A percentile compares a stretch with the other conserved stretches of the same genome.
These are phyloP conservation scores for Crithidia fasciculata DNA, from an alignment of 208 protist genomes.

Conservation along the genomic window DNA sequence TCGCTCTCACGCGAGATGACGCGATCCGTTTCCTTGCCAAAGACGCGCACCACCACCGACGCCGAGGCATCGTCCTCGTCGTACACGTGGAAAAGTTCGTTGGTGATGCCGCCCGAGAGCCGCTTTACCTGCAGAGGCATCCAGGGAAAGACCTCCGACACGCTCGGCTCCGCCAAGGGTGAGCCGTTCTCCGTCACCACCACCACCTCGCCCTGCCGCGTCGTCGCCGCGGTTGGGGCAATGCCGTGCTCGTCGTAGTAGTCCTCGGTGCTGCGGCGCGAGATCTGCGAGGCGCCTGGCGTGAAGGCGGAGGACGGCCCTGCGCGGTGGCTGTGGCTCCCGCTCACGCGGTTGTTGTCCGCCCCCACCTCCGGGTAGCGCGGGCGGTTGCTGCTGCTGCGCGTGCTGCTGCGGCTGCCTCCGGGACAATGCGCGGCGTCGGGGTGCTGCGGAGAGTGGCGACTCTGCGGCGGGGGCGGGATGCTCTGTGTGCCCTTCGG, in stretches of 20 bases:
- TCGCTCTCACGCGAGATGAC: constrained; percentile 90
- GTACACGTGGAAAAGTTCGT: constrained; percentile 89
- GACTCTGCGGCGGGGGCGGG: neutral
- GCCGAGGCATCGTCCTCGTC: constrained; percentile 40
- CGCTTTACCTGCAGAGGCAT: constrained; percentile 60
- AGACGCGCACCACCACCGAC: constrained; percentile 87
- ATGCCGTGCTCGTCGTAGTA: constrained; percentile 24
- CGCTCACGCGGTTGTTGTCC: constrained; percentile 28
- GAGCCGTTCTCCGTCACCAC: constrained; percentile 44
- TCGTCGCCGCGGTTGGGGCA: constrained; percentile 40
- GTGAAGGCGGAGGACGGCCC: constrained; percentile 8
- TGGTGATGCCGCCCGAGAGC: constrained; percentile 89
- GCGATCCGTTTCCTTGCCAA: constrained; percentile 90
- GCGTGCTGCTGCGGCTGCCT: constrained; percentile 19
- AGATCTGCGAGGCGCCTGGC: constrained; percentile 3
- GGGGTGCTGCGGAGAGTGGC: neutral
- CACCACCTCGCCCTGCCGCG: constrained; percentile 36
- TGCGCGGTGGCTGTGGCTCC: neutral
- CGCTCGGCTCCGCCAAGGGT: constrained; percentile 26
- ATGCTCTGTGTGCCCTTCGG: neutral
- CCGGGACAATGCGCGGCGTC: neutral
- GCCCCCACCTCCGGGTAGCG: constrained; percentile 33
- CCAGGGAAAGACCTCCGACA: neutral
- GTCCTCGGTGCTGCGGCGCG: constrained; percentile 26
- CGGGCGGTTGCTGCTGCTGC: constrained; percentile 19